These are phyloP conservation scores for Moricandia arvensis DNA, from an alignment of 345 rosid genomes.

Conservation along the genomic window DNA sequence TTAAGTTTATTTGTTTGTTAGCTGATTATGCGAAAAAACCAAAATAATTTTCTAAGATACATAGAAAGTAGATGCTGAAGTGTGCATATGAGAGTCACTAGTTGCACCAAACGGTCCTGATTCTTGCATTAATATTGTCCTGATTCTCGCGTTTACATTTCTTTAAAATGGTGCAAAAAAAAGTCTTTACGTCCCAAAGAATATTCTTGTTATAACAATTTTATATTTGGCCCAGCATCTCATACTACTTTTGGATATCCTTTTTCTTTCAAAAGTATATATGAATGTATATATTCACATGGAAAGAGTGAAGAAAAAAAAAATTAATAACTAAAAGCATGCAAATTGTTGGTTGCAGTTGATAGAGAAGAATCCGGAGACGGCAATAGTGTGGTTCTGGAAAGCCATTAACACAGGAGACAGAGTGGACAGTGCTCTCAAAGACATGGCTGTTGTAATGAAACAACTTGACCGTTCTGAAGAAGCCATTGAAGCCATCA, in stretches of 20 bases:
- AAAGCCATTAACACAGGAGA: constrained; percentile 86
- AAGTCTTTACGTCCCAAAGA: not conserved
- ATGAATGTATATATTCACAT: not conserved
- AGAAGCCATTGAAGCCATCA: constrained; percentile 95
- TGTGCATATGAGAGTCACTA: constrained; percentile 8
- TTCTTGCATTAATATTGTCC: not conserved
- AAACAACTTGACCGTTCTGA: constrained; percentile 70
- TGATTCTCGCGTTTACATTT: constrained; percentile 19
- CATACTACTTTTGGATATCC: not conserved
- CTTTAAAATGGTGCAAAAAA: not conserved
- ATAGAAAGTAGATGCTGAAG: not conserved
- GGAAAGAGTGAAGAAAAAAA: not conserved
- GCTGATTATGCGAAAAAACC: not conserved
- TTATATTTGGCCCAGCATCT: not conserved
- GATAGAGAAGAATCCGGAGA: constrained; percentile 77
- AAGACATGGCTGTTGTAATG: constrained; percentile 95
- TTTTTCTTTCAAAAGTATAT: not conserved
- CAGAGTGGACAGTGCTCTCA: constrained; percentile 39
- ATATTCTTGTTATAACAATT: constrained; percentile 1
- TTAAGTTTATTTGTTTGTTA: not conserved
- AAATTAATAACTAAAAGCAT: not conserved
- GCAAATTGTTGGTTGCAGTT: constrained; percentile 41
- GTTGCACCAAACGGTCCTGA: constrained; percentile 6
- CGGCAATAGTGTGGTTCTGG: constrained; percentile 80
- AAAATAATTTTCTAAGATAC: not conserved